Conservation (phyloP, 176 grass and related monocot genomes). For the Poa annua region DNA sequence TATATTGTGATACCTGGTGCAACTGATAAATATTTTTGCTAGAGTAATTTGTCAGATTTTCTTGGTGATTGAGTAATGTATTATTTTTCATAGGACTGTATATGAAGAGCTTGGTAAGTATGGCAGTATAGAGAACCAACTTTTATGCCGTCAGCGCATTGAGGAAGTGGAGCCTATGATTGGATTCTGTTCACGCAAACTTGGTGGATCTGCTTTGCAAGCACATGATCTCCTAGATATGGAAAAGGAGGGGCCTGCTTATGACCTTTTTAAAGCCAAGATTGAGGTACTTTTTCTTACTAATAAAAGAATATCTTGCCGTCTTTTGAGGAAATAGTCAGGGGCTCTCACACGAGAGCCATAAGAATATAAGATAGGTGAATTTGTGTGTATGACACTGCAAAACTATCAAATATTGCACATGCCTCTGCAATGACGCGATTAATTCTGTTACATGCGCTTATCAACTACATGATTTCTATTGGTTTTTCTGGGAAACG, state of each 20-base stretch:
- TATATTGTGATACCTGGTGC: conserved; percentile 4
- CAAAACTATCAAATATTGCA: conserved; percentile 22
- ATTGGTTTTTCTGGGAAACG: background rate
- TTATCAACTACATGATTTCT: background rate
- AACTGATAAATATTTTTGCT: conserved; percentile 19
- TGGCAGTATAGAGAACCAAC: conserved; percentile 94
- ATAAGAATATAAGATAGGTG: background rate
- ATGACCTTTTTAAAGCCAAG: conserved; percentile 91
- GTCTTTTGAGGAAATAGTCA: background rate
- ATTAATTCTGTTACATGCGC: background rate
- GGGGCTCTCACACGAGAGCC: background rate
- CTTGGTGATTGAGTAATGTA: conserved; percentile 29
- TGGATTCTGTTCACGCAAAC: conserved; percentile 94
- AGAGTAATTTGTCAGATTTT: background rate
- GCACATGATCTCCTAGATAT: conserved; percentile 83
- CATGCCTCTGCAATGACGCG: background rate
- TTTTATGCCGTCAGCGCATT: conserved; percentile 87
- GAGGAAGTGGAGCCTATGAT: conserved; percentile 98
- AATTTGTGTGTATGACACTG: background rate
- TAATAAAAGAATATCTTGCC: conserved; percentile 13
- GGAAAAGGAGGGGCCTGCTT: conserved; percentile 85
- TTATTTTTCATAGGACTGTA: conserved; percentile 61
- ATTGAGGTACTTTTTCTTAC: conserved; percentile 66
- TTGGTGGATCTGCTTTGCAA: conserved; percentile 86
- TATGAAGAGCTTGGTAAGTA: conserved; percentile 97